Evolutionary conservation across 768 basidiomycete species (phyloP).

Genomic region (Serendipita indica): DNA sequence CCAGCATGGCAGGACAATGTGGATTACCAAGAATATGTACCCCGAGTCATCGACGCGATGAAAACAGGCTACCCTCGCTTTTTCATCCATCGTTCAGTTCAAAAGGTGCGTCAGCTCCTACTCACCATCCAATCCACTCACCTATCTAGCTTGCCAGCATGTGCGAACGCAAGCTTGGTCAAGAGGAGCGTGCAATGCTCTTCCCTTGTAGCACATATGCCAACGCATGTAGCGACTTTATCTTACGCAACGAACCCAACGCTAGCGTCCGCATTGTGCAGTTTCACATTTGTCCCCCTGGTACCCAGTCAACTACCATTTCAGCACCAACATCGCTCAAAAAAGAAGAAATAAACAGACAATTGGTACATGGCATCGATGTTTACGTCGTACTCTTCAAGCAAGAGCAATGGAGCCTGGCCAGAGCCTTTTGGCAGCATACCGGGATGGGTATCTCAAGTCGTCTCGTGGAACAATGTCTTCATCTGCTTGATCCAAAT

Average conservation of each 20-base stretch:
- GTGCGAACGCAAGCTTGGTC: constrained; percentile 67
- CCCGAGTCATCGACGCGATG: constrained; percentile 65
- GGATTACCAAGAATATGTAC: constrained; percentile 83
- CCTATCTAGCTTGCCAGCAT: constrained; percentile 54
- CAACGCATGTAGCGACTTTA: constrained; percentile 59
- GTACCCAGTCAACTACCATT: constrained; percentile 27
- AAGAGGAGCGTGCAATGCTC: constrained; percentile 61
- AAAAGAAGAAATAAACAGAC: too few species aligned
- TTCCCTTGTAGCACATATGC: constrained; percentile 62
- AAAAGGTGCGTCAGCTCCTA: constrained; percentile 41
- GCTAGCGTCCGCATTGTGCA: constrained; percentile 46
- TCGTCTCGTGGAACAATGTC: constrained; percentile 67
- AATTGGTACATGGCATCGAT: constrained; percentile 26
- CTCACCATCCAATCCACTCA: not conserved
- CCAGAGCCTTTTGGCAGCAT: constrained; percentile 95
- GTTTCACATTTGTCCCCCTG: constrained; percentile 51
- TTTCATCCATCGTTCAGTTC: constrained; percentile 76
- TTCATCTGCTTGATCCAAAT: constrained; percentile 49
- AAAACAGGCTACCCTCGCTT: constrained; percentile 87
- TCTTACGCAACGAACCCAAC: constrained; percentile 36
- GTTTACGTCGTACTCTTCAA: constrained; percentile 77
- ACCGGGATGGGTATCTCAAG: constrained; percentile 82
- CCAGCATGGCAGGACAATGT: constrained; percentile 88
- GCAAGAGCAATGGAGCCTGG: constrained; percentile 39
- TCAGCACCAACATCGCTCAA: constrained; percentile 16